Conservation (phyloP, 257 asterid species). For the Sherardia arvensis region DNA sequence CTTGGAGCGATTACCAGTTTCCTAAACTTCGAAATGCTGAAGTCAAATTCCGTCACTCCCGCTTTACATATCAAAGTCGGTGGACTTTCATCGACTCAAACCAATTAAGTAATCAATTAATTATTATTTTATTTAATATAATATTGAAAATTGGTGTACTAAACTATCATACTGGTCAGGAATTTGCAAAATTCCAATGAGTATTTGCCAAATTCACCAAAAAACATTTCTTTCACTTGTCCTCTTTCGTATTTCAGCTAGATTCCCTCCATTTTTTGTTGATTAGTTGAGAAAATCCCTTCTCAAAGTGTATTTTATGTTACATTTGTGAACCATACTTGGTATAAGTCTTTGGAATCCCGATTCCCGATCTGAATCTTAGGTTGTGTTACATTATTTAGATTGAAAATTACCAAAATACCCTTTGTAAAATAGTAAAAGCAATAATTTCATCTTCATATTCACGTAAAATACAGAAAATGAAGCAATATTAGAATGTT, state of each 20-base stretch:
- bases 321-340: too few species aligned
- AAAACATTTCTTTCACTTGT: slow-evolving; percentile 35
- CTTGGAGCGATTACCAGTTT: slow-evolving; percentile 17
- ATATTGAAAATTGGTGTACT: slow-evolving; percentile 3
- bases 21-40: slow-evolving; percentile 21
- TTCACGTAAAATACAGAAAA: too few species aligned
- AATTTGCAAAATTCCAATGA: not conserved
- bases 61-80: not conserved
- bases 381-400: too few species aligned
- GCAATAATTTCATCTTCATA: too few species aligned
- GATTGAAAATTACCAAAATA: too few species aligned
- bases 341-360: too few species aligned
- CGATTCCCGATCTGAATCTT: too few species aligned
- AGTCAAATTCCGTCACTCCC: slow-evolving; percentile 15
- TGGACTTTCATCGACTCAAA: not conserved
- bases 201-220: slow-evolving; percentile 18
- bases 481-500: too few species aligned
- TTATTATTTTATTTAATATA: too few species aligned
- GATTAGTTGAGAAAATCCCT: not conserved
- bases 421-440: too few species aligned
- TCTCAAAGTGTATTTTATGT: not conserved
- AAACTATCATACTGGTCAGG: not conserved
- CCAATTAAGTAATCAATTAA: slow-evolving; percentile 9
- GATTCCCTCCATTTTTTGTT: slow-evolving; percentile 26
- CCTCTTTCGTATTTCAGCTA: slow-evolving; percentile 24